Base-by-base conservation (phyloP, 2,329 filamentous ascomycete genomes). In the Akanthomyces lecanii region DNA sequence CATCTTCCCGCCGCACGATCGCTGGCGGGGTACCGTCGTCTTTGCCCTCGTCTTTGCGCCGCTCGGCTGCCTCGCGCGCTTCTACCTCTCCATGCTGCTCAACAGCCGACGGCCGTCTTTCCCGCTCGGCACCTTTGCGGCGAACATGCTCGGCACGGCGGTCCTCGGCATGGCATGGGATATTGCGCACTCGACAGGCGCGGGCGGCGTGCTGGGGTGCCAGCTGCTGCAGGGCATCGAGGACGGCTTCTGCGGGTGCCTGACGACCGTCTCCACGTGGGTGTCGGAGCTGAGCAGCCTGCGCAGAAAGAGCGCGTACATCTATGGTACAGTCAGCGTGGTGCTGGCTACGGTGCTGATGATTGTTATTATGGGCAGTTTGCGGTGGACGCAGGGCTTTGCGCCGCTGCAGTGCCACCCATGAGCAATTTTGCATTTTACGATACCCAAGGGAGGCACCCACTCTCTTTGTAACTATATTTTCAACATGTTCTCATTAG, bases 41-140 rank as follows among this genome's bases (percentile, higher is more conserved):
- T 94, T 97, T 69, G 84, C 92, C 0, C 79, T 95, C 30, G 86
- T 92, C 2, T 95, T 97, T 69, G 90, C 92, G 1, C 94, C 94
- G 0, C 67, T 91, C 0, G 94, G 94, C 0, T 93, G 89, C 67
- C 75, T 97, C 0, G 71, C 82, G 0, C 85, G 94, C 4, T 96
- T 90, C 77, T 93, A 92, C 71, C 74, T 84, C 1, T 89, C 89
- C 0, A 71, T 90, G 7, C 74, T 79, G 28, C 82, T 97, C n/a
- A 97, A 97, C 69, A 78, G 83, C 0, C 79, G 85, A 23, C 68
- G 86, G 0, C 74, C 85, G 0, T 77, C 82, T 0, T 97, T 97
- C 67, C 94, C 94, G 0, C 74, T 97, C 0, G 94, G 94, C 2
- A 98, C 94, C 0, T 97, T 97, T 69, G 76, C 79, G 0, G 91